Evolutionary conservation across 371 early-diverging fungal genomes (phyloP).

Genomic region (Cokeromyces recurvatus): DNA sequence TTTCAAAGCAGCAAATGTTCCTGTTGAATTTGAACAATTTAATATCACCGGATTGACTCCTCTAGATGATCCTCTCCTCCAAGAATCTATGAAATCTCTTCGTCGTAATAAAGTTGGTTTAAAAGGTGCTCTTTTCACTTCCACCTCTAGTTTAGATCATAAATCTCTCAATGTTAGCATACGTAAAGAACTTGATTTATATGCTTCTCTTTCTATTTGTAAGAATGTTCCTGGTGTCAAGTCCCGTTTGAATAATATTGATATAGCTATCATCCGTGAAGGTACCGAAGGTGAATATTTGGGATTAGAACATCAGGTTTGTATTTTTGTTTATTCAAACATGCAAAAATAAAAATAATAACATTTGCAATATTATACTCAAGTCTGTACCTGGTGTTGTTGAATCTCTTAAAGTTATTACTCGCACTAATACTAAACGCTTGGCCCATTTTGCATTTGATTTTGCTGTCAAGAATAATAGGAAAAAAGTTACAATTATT

Average conservation of each 20-base stretch:
- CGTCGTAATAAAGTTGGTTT: slow-evolving; percentile 93
- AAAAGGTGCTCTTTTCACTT: slow-evolving; percentile 96
- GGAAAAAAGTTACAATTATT: slow-evolving; percentile 96
- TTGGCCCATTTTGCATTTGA: slow-evolving; percentile 98
- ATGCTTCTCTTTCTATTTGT: slow-evolving; percentile 85
- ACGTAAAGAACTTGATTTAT: slow-evolving; percentile 96
- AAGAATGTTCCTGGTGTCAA: slow-evolving; percentile 80
- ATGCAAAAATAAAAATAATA: too few species aligned
- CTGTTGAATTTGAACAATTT: slow-evolving; percentile 93
- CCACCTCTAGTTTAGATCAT: slow-evolving; percentile 80
- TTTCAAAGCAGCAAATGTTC: slow-evolving; percentile 88
- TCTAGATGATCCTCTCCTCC: slow-evolving; percentile 65
- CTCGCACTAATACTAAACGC: slow-evolving; percentile 91
- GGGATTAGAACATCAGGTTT: slow-evolving; percentile 92
- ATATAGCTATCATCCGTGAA: slow-evolving; percentile 97
- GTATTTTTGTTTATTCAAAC: too few species aligned
- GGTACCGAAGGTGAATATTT: slow-evolving; percentile 99
- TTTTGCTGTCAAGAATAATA: slow-evolving; percentile 90
- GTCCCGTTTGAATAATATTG: slow-evolving; percentile 85
- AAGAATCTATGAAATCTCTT: slow-evolving; percentile 86
- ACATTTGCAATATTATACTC: not conserved
- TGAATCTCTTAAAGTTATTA: slow-evolving; percentile 95
- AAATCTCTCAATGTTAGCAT: slow-evolving; percentile 91
- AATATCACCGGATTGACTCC: slow-evolving; percentile 87
- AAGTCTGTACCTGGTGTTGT: slow-evolving; percentile 93